Evolutionary conservation across 768 basidiomycete species (phyloP).

Genomic region (Paxillus involutus): DNA sequence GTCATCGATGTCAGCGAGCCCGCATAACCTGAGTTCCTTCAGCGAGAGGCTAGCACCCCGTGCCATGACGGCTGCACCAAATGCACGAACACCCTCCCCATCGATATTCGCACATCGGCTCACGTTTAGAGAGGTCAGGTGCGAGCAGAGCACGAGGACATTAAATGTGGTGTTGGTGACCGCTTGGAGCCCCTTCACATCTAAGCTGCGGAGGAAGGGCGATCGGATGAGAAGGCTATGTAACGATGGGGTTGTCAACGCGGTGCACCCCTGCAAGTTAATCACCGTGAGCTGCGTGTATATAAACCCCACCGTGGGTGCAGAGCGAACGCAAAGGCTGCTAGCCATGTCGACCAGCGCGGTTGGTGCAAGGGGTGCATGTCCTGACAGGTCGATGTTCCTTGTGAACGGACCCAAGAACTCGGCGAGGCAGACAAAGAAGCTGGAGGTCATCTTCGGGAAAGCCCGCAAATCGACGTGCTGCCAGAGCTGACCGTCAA

Average conservation of each 20-base stretch:
- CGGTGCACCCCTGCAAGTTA: conserved; percentile 71
- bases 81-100: conserved; percentile 55
- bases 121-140: conserved; percentile 63
- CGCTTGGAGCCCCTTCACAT: conserved; percentile 63
- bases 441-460: conserved; percentile 49
- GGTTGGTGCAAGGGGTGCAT: conserved; percentile 47
- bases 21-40: conserved; percentile 65
- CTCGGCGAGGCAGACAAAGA: conserved; percentile 53
- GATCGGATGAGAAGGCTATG: conserved; percentile 69
- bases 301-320: conserved; percentile 28
- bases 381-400: conserved; percentile 62
- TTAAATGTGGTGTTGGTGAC: conserved; percentile 78
- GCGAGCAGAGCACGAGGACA: conserved; percentile 58
- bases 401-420: conserved; percentile 65
- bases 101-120: conserved; percentile 70
- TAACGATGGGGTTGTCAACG: conserved; percentile 64
- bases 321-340: conserved; percentile 47
- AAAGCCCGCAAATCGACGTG: conserved; percentile 63
- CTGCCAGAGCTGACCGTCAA: conserved; percentile 88
- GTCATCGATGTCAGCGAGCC: conserved; percentile 61
- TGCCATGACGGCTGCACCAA: conserved; percentile 43
- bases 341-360: conserved; percentile 54
- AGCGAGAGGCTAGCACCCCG: conserved; percentile 53
- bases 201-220: conserved; percentile 54
- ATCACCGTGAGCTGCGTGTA: conserved; percentile 70